Base-by-base conservation (phyloP, 768 basidiomycete species). In the Kwoniella sp. region DNA sequence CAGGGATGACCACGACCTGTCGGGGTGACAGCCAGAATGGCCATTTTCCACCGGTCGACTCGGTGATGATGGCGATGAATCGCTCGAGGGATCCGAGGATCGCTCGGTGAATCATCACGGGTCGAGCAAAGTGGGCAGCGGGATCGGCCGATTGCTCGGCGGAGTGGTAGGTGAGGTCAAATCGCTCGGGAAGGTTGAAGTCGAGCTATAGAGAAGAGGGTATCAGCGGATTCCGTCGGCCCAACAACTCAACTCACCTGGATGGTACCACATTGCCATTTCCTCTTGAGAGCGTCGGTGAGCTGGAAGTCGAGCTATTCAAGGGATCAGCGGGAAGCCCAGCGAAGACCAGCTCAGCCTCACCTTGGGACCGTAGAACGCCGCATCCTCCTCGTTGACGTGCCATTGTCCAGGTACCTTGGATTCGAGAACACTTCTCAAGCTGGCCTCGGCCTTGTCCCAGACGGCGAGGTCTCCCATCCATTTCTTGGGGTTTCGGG, bases 21-120 rank as follows among this genome's bases (percentile, higher is more conserved):
- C 95, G 82, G n/a, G 95, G 95, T 0, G 88, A 91, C 43, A 98
- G 67, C 95, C 95, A 99, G 80, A 98, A 95, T 2, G 95, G 95
- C 93, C 95, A 99, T 78, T 96, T 98, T 10, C 95, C 95, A 37
- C 85, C 93, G 68, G 89, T 92, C 70, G 96, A 91, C 73, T 99
- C 95, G 3, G 90, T 96, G 57, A 92, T 84, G 67, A 98, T 96
- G 37, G 89, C 92, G 46, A 95, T 89, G 78, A 98, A 98, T 1
- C 95, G 80, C 75, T 99, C 95, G 26, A 99, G 71, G 69, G 85
- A 88, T 27, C 95, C 95, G 53, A 98, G 71, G 70, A 98, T 90
- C 1, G 95, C 93, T 56, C 95, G 87, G 75, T 98, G 95, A 60
- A 99, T 95, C 79, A 99, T 98, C 65, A 98, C 95, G 11, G 95